Evolutionary conservation across 129 eudicot genomes (phyloP), one percentile per base, ranked within the genome.

Genomic region (Ambrosia trifida): DNA sequence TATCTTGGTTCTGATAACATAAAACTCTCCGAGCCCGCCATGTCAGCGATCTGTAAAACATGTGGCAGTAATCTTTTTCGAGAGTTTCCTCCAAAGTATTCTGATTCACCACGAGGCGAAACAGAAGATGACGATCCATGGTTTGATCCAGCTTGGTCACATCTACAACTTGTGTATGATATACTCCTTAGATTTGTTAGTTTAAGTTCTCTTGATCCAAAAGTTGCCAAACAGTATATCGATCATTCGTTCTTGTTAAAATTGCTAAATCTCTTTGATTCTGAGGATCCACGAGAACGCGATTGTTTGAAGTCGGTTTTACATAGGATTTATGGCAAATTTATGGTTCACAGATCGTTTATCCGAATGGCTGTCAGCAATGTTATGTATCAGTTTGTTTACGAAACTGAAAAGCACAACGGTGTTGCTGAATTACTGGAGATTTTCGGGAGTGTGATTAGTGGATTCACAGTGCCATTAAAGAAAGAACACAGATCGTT

Each of bases 111-210:
- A 32, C 84, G 85, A 18, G 87, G 91, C 11, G 96, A 88, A 76
- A 66, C 68, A 4, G 91, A 88, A 30, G 84, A 84, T 17, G 85
- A 85, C 0, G 87, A 88, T 52, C 89, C 84, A 0, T 76, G 78
- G 78, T 85, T 88, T 63, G 96, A 88, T 77, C 91, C 86, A 4
- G 91, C 96, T 0, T 88, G 96, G 96, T 70, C 87, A 36, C 96
- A 88, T 78, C 30, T 88, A 62, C 96, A 88, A 76, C 86, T 88
- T 69, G 89, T 85, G 43, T 88, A 85, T 24, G 96, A 88, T 51
- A 78, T 88, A 54, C 78, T 88, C 36, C 89, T 88, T 56, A 82
- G 86, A 46, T 85, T 85, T 18, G 64, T 88, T 68, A 81, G 83
- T 68, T 72, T 80, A 7, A 44, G 16, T 18, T 79, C 89, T 35